These are phyloP conservation scores for Phytophthora gonapodyides DNA, from an alignment of 352 stramenopile species.

Conservation along the genomic window DNA sequence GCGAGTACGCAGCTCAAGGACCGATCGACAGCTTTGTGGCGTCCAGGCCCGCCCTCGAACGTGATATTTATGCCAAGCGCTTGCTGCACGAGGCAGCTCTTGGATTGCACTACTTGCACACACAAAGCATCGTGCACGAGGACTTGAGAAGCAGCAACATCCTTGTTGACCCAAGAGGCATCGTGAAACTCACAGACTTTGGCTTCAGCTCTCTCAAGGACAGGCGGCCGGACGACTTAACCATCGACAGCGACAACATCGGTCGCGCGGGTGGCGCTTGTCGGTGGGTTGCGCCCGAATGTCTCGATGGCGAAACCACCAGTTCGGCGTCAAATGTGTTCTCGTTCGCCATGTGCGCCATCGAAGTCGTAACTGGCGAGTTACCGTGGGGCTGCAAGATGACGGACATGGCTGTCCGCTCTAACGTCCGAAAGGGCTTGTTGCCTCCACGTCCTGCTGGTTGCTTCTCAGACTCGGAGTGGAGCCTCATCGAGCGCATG, in stretches of 20 bases:
- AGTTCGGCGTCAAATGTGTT: constrained; percentile 46
- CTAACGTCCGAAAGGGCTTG: constrained; percentile 25
- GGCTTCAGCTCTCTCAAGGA: constrained; percentile 28
- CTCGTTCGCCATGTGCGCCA: constrained; percentile 43
- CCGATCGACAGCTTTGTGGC: constrained; percentile 28
- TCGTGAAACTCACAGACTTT: constrained; percentile 38
- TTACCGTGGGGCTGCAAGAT: constrained; percentile 30
- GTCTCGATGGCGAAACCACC: constrained; percentile 16
- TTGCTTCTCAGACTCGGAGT: constrained; percentile 43
- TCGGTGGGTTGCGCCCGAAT: constrained; percentile 39
- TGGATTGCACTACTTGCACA: constrained; percentile 38
- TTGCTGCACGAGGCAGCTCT: constrained; percentile 31
- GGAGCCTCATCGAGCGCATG: constrained; percentile 40
- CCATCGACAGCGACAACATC: neutral
- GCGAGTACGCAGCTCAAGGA: constrained; percentile 26
- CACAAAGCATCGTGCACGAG: constrained; percentile 32
- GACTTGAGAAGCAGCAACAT: constrained; percentile 39
- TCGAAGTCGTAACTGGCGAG: constrained; percentile 34
- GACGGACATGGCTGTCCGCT: constrained; percentile 19
- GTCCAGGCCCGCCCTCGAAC: constrained; percentile 12
- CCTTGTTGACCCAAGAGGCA: constrained; percentile 25
- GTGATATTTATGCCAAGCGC: constrained; percentile 15
- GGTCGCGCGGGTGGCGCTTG: neutral
- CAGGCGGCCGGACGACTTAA: neutral
- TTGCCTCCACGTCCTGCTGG: constrained; percentile 23